Percentiles rank a stretch among this genome's conserved stretches.
Evolutionary conservation across 1,284 basidiomycete species (phyloP).

Genomic region (Athelia psychrophila): DNA sequence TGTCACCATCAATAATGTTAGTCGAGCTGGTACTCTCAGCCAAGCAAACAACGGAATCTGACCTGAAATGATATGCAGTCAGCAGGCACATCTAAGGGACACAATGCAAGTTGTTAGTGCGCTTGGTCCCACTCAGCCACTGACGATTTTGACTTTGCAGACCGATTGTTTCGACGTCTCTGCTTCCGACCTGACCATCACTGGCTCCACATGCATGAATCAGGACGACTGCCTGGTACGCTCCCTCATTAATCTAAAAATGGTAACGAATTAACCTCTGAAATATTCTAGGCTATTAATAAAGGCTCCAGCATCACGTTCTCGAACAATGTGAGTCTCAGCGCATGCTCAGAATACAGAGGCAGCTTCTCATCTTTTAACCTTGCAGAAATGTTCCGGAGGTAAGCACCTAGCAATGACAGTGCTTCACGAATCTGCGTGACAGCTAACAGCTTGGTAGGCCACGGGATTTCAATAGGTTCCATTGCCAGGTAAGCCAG

Average conservation of each 20-base stretch:
- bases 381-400: no score
- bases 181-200: conserved; percentile 3
- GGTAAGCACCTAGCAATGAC: no score
- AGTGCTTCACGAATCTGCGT: no score
- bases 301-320: conserved; percentile 17
- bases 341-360: no score
- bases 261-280: neutral
- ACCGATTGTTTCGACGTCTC: conserved; percentile 2
- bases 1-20: conserved; percentile 17
- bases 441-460: neutral
- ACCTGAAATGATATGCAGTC: no score
- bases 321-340: conserved; percentile 10
- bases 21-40: no score
- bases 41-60: no score
- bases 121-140: no score
- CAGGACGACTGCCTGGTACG: conserved; percentile 17
- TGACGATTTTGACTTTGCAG: neutral
- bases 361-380: no score
- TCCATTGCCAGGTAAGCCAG: conserved; percentile 2
- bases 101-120: conserved; percentile 9
- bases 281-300: conserved; percentile 14
- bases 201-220: conserved; percentile 15
- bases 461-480: conserved; percentile 20
- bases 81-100: conserved; percentile 9
- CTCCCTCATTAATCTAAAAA: neutral